Evolutionary conservation across 1,139 yeast genomes (phyloP).

Genomic region (Candida gigantensis): DNA sequence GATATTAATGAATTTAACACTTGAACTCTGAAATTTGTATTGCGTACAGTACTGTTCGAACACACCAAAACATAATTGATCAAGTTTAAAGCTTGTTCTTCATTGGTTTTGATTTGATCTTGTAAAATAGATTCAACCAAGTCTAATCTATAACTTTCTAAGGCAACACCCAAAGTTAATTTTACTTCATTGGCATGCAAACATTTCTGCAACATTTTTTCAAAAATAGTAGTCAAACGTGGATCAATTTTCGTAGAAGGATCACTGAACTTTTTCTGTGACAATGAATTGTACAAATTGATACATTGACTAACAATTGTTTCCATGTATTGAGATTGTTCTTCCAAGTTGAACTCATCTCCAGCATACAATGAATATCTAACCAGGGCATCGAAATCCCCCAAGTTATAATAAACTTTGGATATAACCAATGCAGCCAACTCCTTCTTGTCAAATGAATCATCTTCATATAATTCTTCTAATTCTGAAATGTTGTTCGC

Average conservation of each 20-base stretch:
- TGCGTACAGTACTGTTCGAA: slow-evolving; percentile 60
- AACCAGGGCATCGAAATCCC: slow-evolving; percentile 91
- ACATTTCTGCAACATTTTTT: slow-evolving; percentile 83
- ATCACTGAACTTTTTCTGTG: slow-evolving; percentile 56
- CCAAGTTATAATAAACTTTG: slow-evolving; percentile 91
- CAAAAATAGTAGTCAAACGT: slow-evolving; percentile 70
- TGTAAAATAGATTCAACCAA: slow-evolving; percentile 65
- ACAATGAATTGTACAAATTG: slow-evolving; percentile 69
- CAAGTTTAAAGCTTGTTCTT: slow-evolving; percentile 54
- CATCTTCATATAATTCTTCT: slow-evolving; percentile 90
- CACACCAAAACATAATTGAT: slow-evolving; percentile 79
- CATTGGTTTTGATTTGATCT: slow-evolving; percentile 37
- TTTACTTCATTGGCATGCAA: slow-evolving; percentile 68
- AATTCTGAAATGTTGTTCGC: slow-evolving; percentile 85
- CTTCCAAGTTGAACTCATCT: slow-evolving; percentile 71
- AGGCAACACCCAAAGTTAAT: slow-evolving; percentile 86
- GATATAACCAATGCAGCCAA: slow-evolving; percentile 93
- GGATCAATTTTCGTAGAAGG: slow-evolving; percentile 51
- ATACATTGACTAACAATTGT: slow-evolving; percentile 93
- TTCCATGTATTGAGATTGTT: slow-evolving; percentile 82
- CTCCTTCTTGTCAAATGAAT: slow-evolving; percentile 68
- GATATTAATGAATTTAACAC: slow-evolving; percentile 66
- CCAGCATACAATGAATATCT: slow-evolving; percentile 87
- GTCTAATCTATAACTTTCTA: slow-evolving; percentile 87
- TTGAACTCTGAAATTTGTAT: slow-evolving; percentile 63